Base-by-base conservation (phyloP, 768 basidiomycete species). In the Cystofilobasidium bisporidii region DNA sequence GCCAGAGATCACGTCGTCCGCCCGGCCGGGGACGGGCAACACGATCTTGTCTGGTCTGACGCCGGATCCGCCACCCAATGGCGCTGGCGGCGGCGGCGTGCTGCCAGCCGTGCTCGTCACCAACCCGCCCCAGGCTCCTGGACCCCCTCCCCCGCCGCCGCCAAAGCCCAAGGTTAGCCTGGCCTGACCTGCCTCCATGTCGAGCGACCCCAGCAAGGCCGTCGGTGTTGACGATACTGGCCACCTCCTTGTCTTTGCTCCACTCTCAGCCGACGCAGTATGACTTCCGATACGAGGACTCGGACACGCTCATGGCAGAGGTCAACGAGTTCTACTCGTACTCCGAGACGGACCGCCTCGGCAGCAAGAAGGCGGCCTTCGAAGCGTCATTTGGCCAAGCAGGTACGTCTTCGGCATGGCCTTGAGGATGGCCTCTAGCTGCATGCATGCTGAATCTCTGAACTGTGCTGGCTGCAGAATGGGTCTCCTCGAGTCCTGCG, bases 301-400 rank as follows among this genome's bases (percentile, higher is more conserved):
- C 94, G 74, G 91, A 96, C 77, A 92, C 89, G 6, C 85, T 97
- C 24, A 86, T 94, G 83, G 87, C 88, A 73, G 96, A 99, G 76
- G 86, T 99, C 45, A 89, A 97, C 67, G 96, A 99, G 78, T 97
- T 98, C 79, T 98, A 94, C 77, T 90, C 91, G 26, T 99, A 96
- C 78, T 86, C 91, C 69, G 94, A 97, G 80, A 89, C 91, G 84
- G 84, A 88, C 0, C 89, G 92, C 75, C 86, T 91, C 26, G 85
- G 84, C 2, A 88, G 90, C 80, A 90, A 91, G 75, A 80, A 89
- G 71, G 87, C 85, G 74, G 87, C 89, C 55, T 96, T 91, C 88
- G 84, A 87, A 73, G 86, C 86, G 45, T 89, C 87, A 50, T 93
- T 88, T 28, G 41, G n/a, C 5, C 2, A 8, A 3, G 1, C 1